phyloP scores from a whole-genome alignment of 805 yeast genomes.

The Saccharomycopsis capsularis region DNA sequence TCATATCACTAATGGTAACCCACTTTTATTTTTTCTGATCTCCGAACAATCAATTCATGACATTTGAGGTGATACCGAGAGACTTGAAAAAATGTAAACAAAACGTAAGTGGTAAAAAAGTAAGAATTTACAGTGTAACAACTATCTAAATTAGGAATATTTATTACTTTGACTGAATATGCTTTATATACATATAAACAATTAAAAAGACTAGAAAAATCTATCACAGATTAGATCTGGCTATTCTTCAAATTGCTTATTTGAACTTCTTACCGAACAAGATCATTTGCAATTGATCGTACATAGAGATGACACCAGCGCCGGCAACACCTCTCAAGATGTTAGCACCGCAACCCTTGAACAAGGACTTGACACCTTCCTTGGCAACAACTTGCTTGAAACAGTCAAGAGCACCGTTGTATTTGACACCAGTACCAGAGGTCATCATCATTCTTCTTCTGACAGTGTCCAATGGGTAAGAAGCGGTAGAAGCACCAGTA shows the following conservation, averaged over 20 bases:
- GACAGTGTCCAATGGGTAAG: slow-evolving; percentile 98
- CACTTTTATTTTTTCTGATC: too few relatives aligned
- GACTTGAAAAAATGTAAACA: too few relatives aligned
- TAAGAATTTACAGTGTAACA: too few relatives aligned
- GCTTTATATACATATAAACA: not conserved
- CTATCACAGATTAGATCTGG: too few relatives aligned
- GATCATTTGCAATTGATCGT: slow-evolving; percentile 94
- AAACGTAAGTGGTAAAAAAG: too few relatives aligned
- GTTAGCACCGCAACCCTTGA: slow-evolving; percentile 99
- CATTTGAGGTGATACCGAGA: too few relatives aligned
- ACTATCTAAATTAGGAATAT: not conserved
- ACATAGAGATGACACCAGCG: slow-evolving; percentile 98
- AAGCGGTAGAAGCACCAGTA: slow-evolving; percentile 97
- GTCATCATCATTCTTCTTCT: slow-evolving; percentile 99
- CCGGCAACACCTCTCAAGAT: slow-evolving; percentile 99
- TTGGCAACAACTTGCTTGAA: slow-evolving; percentile 88
- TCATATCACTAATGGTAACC: too few relatives aligned
- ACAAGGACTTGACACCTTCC: slow-evolving; percentile 88
- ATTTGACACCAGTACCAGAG: slow-evolving; percentile 97
- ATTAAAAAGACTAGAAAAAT: too few relatives aligned
- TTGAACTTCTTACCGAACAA: slow-evolving; percentile 93
- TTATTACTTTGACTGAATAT: not conserved
- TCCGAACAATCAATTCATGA: too few relatives aligned
- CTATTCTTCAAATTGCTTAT: slow-evolving; percentile 31
- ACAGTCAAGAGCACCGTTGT: slow-evolving; percentile 92